A percentile compares a stretch with the other conserved stretches of the same genome.
Conservation (phyloP, 2,329 filamentous ascomycete species). For the Verticillium longisporum region DNA sequence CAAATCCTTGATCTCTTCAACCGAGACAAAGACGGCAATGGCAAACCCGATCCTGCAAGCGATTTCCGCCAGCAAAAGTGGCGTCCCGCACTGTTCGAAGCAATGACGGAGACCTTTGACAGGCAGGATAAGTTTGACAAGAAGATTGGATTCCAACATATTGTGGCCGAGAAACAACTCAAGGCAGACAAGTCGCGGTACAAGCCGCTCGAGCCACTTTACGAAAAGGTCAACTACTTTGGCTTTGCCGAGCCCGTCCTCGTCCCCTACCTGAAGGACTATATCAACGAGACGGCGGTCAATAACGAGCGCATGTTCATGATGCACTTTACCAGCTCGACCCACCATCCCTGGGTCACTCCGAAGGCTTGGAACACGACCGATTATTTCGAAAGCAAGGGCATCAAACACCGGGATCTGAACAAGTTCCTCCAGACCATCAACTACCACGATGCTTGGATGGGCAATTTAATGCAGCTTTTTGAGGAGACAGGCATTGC, state of each 20-base stretch:
- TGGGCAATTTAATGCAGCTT: constrained; percentile 28
- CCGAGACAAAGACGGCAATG: constrained; percentile 6
- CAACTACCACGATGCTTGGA: constrained; percentile 30
- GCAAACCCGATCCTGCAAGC: neutral
- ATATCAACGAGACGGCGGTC: constrained; percentile 20
- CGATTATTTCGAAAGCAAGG: constrained; percentile 18
- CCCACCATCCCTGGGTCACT: constrained; percentile 34
- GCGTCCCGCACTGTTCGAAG: constrained; percentile 11
- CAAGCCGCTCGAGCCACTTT: neutral
- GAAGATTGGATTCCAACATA: constrained; percentile 15
- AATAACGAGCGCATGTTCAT: constrained; percentile 24
- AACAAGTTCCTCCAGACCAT: constrained; percentile 36
- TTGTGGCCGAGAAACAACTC: constrained; percentile 11
- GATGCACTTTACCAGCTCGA: constrained; percentile 26
- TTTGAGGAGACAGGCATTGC: constrained; percentile 34
- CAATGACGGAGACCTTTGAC: constrained; percentile 12
- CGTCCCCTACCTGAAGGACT: constrained; percentile 27
- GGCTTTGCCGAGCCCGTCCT: constrained; percentile 32
- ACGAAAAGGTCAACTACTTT: constrained; percentile 29
- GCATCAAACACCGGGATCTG: constrained; percentile 11
- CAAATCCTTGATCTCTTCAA: constrained; percentile 15
- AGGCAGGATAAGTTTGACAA: constrained; percentile 9
- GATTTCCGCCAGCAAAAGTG: constrained; percentile 11
- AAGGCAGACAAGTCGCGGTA: neutral
- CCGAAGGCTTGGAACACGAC: constrained; percentile 23